phyloP scores from a whole-genome alignment of 2,329 filamentous ascomycete species.

The Thielaviopsis cerberus region DNA sequence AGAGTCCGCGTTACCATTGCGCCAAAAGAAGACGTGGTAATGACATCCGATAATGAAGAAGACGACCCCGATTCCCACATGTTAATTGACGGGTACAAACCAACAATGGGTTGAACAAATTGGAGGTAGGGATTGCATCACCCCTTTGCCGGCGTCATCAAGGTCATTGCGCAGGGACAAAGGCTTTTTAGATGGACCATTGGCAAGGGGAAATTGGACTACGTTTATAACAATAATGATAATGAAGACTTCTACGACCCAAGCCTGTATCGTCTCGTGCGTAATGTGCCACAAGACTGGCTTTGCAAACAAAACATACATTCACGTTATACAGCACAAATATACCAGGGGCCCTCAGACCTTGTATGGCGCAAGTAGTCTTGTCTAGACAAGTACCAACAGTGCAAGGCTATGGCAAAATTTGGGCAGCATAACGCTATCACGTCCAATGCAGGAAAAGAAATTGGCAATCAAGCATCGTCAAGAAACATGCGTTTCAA shows the following conservation, averaged over 20 bases:
- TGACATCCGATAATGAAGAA: background rate
- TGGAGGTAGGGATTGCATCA: background rate
- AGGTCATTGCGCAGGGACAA: background rate
- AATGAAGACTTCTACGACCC: background rate
- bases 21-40: slow-evolving; percentile 1
- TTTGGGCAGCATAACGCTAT: background rate
- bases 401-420: background rate
- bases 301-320: background rate
- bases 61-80: slow-evolving; percentile 7
- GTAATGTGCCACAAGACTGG: background rate
- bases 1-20: slow-evolving; percentile 15
- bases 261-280: background rate
- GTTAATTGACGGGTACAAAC: slow-evolving; percentile 10
- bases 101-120: background rate
- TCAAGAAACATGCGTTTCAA: slow-evolving; percentile 35
- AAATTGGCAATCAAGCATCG: slow-evolving; percentile 85
- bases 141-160: too few relatives aligned
- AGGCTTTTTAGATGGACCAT: background rate
- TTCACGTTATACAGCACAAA: background rate
- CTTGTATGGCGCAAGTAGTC: background rate
- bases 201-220: background rate
- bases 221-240: background rate
- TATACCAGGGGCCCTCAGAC: background rate
- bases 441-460: background rate
- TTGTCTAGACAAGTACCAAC: background rate